phyloP scores from a whole-genome alignment of 2,329 filamentous ascomycete genomes.

The Ophiocordyceps camponoti-floridani region DNA sequence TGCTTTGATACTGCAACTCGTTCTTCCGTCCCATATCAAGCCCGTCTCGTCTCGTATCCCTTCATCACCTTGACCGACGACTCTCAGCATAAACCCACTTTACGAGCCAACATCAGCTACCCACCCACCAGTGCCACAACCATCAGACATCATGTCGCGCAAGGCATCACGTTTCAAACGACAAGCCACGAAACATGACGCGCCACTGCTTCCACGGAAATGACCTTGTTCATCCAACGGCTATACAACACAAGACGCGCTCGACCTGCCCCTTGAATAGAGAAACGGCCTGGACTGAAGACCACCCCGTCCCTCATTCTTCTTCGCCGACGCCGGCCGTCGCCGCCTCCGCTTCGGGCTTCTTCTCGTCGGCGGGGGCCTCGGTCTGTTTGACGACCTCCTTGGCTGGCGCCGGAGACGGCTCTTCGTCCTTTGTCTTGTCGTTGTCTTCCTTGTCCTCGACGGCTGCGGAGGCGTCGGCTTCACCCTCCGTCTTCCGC shows the following conservation, averaged over 20 bases:
- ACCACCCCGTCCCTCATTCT: slow-evolving; percentile 1
- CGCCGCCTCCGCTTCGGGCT: slow-evolving; percentile 9
- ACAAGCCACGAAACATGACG: too few relatives aligned
- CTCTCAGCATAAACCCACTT: too few relatives aligned
- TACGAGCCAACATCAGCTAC: too few relatives aligned
- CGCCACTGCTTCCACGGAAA: background rate
- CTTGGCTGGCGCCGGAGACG: slow-evolving; percentile 7
- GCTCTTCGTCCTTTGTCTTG: slow-evolving; percentile 9
- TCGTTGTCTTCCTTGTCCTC: slow-evolving; percentile 9
- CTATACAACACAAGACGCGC: background rate
- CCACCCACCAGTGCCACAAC: too few relatives aligned
- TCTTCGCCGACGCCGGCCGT: slow-evolving; percentile 13
- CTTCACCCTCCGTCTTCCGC: slow-evolving; percentile 21
- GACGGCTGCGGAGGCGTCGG: slow-evolving; percentile 10
- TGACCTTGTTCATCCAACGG: background rate
- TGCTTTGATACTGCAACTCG: too few relatives aligned
- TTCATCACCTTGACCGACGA: too few relatives aligned
- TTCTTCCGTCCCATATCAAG: too few relatives aligned
- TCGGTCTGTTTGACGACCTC: slow-evolving; percentile 7
- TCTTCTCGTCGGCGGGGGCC: slow-evolving; percentile 10
- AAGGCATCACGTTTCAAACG: too few relatives aligned
- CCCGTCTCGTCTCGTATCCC: too few relatives aligned
- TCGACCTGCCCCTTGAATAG: background rate
- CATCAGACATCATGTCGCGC: too few relatives aligned
- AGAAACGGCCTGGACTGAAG: background rate